Conservation (phyloP, 2,329 filamentous ascomycete species). For the Fusarium bactridioides region DNA sequence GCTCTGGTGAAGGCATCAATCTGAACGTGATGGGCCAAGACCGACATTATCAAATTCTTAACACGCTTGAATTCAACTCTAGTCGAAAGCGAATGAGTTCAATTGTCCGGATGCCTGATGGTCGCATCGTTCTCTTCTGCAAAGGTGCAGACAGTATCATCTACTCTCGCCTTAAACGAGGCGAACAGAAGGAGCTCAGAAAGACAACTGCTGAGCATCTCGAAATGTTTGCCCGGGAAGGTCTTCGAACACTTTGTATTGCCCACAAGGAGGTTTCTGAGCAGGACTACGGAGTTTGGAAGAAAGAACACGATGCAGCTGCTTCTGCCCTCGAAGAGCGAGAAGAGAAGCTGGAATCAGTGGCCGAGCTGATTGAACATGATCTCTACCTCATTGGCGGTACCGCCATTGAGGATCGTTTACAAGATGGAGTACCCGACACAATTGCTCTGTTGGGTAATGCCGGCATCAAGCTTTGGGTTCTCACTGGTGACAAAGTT, state of each 20-base stretch:
- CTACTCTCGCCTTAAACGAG: conserved; percentile 85
- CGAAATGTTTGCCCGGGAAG: conserved; percentile 96
- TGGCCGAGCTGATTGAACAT: conserved; percentile 90
- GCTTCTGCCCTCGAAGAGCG: conserved; percentile 84
- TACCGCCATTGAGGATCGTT: conserved; percentile 94
- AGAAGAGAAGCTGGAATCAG: conserved; percentile 90
- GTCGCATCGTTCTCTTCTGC: conserved; percentile 89
- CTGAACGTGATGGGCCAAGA: conserved; percentile 90
- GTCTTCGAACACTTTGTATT: conserved; percentile 92
- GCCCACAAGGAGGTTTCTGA: conserved; percentile 83
- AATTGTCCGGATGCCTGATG: conserved; percentile 93
- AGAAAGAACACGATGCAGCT: conserved; percentile 84
- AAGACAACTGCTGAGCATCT: conserved; percentile 89
- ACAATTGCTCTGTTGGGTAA: conserved; percentile 90
- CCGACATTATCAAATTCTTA: conserved; percentile 84
- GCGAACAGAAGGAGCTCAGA: conserved; percentile 86
- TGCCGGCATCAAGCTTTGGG: conserved; percentile 98
- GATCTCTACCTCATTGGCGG: conserved; percentile 88
- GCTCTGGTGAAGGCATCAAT: conserved; percentile 80
- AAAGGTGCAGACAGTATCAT: conserved; percentile 98
- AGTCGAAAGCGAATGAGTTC: conserved; percentile 97
- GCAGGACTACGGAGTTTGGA: conserved; percentile 85
- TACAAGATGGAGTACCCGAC: conserved; percentile 96
- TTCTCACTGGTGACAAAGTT: conserved; percentile 97
- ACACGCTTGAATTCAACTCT: conserved; percentile 97